These are phyloP conservation scores for Xylaria longipes DNA, from an alignment of 495 filamentous ascomycete genomes.

Conservation along the genomic window DNA sequence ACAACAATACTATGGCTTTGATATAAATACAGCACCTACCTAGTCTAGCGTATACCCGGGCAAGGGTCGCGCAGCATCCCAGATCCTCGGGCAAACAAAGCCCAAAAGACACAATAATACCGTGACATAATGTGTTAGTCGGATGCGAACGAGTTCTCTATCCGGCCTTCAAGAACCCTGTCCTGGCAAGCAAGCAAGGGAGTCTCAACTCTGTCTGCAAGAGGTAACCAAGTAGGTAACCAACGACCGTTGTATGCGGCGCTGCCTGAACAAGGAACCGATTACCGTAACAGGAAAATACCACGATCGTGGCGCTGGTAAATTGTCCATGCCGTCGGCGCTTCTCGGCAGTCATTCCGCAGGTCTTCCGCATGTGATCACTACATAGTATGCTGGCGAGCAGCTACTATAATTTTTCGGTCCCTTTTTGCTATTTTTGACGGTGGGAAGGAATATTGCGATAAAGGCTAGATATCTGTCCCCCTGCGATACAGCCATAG, in stretches of 20 bases:
- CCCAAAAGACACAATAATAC: not conserved
- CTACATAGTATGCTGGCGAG: not conserved
- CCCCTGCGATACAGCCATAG: not conserved
- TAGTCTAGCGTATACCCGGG: conserved; percentile 3
- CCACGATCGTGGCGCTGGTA: not conserved
- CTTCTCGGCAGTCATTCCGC: conserved; percentile 4
- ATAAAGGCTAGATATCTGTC: not conserved
- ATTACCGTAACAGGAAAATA: conserved; percentile 1
- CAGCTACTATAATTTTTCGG: not conserved
- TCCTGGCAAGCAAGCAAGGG: conserved; percentile 5
- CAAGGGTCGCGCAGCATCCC: conserved; percentile 17
- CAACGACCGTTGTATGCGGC: conserved; percentile 5
- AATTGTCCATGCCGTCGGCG: conserved; percentile 6
- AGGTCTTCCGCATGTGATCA: conserved; percentile 5
- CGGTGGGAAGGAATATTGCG: not conserved
- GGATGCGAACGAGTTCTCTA: conserved; percentile 14
- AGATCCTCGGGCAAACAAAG: conserved; percentile 18
- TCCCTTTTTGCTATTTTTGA: not conserved
- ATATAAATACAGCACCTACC: conserved; percentile 3
- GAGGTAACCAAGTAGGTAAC: conserved; percentile 15
- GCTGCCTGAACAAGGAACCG: not conserved
- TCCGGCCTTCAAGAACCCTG: not conserved
- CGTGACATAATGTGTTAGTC: conserved; percentile 8
- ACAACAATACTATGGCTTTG: not conserved
- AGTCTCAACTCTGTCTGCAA: conserved; percentile 9